Evolutionary conservation across 78 protist species (phyloP).

Genomic region (Dictyostelium brefeldianum): DNA sequence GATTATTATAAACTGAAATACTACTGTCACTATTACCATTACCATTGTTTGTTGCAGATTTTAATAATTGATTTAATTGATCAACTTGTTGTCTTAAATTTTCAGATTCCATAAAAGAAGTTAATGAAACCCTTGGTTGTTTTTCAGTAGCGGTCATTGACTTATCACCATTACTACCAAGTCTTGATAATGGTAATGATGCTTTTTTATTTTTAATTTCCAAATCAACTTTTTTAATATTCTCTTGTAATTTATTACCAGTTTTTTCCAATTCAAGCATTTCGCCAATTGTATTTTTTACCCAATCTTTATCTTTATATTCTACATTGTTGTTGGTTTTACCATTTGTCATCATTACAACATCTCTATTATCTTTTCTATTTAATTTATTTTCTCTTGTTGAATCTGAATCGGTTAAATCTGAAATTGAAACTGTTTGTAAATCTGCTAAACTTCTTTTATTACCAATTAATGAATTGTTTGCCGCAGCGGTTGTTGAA

Average conservation of each 20-base stretch:
- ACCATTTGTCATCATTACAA: not conserved
- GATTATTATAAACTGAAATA: too few species aligned
- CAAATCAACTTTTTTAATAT: not conserved
- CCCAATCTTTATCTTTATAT: not conserved
- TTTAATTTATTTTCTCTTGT: not conserved
- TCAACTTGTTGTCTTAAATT: not conserved
- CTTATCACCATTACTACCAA: not conserved
- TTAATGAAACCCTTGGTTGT: not conserved
- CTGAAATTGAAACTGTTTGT: slow-evolving; percentile 6
- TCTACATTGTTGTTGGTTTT: not conserved
- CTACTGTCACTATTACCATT: too few species aligned
- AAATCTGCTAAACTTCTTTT: not conserved
- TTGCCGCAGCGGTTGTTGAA: not conserved
- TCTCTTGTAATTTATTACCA: not conserved
- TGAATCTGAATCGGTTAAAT: not conserved
- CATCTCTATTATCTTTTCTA: not conserved
- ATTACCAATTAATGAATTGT: not conserved
- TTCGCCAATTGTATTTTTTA: not conserved
- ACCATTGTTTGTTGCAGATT: not conserved
- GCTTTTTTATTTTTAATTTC: not conserved
- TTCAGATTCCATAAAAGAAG: not conserved
- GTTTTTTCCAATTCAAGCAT: not conserved
- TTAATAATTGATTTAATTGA: not conserved
- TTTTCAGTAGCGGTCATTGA: not conserved
- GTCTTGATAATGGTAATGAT: not conserved